phyloP scores from a whole-genome alignment of 495 filamentous ascomycete species.

The Glonium stellatum region DNA sequence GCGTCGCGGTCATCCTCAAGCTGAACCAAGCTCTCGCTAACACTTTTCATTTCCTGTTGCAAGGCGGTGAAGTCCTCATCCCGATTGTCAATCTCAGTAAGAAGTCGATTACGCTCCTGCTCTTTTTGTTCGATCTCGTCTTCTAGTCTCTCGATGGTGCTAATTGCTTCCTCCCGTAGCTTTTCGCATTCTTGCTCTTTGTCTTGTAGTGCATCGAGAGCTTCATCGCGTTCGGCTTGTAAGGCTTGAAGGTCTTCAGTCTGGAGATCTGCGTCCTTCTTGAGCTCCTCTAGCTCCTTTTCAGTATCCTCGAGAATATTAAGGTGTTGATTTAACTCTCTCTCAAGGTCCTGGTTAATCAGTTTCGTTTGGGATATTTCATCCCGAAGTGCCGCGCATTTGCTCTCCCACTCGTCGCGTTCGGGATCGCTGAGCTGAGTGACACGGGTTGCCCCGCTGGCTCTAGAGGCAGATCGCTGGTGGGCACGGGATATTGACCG shows the following conservation, averaged over 20 bases:
- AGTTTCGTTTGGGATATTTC: conserved; percentile 76
- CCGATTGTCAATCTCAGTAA: conserved; percentile 60
- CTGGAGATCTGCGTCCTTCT: conserved; percentile 32
- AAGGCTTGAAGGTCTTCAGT: conserved; percentile 68
- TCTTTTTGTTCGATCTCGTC: conserved; percentile 65
- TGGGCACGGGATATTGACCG: conserved; percentile 83
- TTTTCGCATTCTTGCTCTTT: conserved; percentile 74
- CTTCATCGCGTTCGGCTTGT: conserved; percentile 81
- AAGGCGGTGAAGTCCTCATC: conserved; percentile 78
- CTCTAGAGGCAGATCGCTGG: conserved; percentile 61
- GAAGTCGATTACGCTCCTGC: conserved; percentile 63
- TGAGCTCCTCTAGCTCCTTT: conserved; percentile 30
- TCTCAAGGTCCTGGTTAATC: conserved; percentile 52
- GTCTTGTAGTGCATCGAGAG: conserved; percentile 66
- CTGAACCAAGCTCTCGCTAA: conserved; percentile 74
- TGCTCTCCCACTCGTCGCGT: conserved; percentile 77
- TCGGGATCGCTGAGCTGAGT: conserved; percentile 70
- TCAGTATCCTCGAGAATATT: conserved; percentile 36
- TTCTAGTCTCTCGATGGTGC: conserved; percentile 77
- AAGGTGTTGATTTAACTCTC: conserved; percentile 38
- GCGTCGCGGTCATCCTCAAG: conserved; percentile 71
- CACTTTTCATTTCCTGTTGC: conserved; percentile 83
- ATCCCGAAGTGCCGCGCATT: conserved; percentile 76
- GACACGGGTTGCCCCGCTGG: conserved; percentile 62
- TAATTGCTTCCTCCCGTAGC: conserved; percentile 70